Base-by-base conservation (phyloP, 164 flowering plant species). In the Amborella trichopoda region DNA sequence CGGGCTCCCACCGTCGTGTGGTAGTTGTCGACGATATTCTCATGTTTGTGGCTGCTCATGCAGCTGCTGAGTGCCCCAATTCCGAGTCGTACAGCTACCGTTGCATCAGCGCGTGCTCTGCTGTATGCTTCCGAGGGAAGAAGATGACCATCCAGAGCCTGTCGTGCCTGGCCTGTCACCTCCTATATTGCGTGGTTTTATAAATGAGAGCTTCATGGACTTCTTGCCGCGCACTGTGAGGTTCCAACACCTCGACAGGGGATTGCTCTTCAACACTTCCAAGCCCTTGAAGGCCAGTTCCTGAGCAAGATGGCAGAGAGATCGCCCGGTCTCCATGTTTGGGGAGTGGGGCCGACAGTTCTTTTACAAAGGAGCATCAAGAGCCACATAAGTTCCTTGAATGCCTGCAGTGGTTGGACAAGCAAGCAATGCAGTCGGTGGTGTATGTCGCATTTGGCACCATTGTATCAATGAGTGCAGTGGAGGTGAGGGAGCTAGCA, bases 331-430 rank as follows among this genome's bases (percentile, higher is more conserved):
- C 50, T 40, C 50, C 68, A 60, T 16, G 59, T 53, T 12, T 79
- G 73, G 74, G 81, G 77, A 2, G 19, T 79, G 3, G 86, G 86
- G 1, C 86, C 91, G 2, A 50, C 75, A 11, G 67, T 68, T 26
- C 86, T 85, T 0, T 52, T 76, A 23, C 55, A 38, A 38, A 9
- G 16, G 18, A 16, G 6, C n/a, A n/a, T n/a, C n/a, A n/a, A n/a
- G n/a, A n/a, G n/a, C n/a, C n/a, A 9, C 14, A 38, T 38, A 19
- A 1, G 18, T 16, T 16, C 16, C 6, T 11, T 18, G 11, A n/a
- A 4, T 9, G 16, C 14, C 20, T 38, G 21, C 16, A 38, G 16
- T 80, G 88, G 88, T 62, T 80, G 8, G 68, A 75, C 53, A 24
- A 23, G 26, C 81, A 75, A 37, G 69, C 67, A 12, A 5, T 48